Evolutionary conservation across 148 eudicot genomes (phyloP).

Genomic region (Silene latifolia): DNA sequence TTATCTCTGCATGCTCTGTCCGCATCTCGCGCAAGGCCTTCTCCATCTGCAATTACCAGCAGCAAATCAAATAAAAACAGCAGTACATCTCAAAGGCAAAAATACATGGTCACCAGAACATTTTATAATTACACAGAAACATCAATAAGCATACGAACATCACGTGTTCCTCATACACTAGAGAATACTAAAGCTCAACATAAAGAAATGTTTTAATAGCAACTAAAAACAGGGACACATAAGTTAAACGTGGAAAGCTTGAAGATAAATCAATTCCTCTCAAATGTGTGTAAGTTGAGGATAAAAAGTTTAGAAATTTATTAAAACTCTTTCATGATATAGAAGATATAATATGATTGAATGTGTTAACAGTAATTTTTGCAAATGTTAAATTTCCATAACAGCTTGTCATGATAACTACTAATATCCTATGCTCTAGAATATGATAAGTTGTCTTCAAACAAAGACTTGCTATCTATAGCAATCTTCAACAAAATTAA

Average conservation of each 20-base stretch:
- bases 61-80: constrained; percentile 8
- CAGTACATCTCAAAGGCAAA: neutral
- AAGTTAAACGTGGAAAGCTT: neutral
- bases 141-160: neutral
- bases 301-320: too few relatives aligned
- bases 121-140: neutral
- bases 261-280: neutral
- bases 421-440: too few relatives aligned
- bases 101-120: neutral
- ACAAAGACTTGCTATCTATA: too few relatives aligned
- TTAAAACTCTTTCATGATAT: too few relatives aligned
- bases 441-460: too few relatives aligned
- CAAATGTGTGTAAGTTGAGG: too few relatives aligned
- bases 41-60: constrained; percentile 69
- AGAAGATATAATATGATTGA: too few relatives aligned
- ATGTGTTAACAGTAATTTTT: too few relatives aligned
- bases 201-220: neutral
- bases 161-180: neutral
- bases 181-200: neutral
- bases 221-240: neutral
- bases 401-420: too few relatives aligned
- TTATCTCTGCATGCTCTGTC: constrained; percentile 91
- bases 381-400: too few relatives aligned
- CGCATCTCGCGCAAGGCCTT: constrained; percentile 85
- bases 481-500: too few relatives aligned